These are phyloP conservation scores for Colletotrichum cuscutae DNA, from an alignment of 2,329 filamentous ascomycete genomes.

Conservation along the genomic window DNA sequence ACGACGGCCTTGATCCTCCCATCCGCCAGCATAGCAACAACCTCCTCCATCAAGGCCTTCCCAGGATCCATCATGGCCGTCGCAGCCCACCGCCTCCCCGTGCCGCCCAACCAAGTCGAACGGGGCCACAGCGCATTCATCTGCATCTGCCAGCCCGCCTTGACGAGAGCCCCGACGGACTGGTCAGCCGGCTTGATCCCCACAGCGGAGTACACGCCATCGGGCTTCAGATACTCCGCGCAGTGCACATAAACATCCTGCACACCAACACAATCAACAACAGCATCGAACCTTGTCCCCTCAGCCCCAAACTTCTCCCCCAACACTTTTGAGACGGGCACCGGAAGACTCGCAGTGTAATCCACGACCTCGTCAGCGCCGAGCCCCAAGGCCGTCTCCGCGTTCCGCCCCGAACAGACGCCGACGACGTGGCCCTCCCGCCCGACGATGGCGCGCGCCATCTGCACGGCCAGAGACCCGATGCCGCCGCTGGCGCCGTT, in stretches of 20 bases:
- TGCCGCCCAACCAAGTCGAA: constrained; percentile 48
- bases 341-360: not conserved
- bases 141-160: constrained; percentile 47
- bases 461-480: constrained; percentile 57
- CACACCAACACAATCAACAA: constrained; percentile 61
- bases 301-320: constrained; percentile 4
- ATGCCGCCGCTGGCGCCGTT: constrained; percentile 64
- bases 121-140: constrained; percentile 51
- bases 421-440: constrained; percentile 54
- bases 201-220: constrained; percentile 52
- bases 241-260: constrained; percentile 56
- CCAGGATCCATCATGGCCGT: constrained; percentile 48
- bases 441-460: constrained; percentile 50
- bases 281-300: constrained; percentile 49
- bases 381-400: constrained; percentile 54
- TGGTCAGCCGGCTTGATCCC: constrained; percentile 50
- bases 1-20: constrained; percentile 49
- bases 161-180: constrained; percentile 42
- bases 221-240: constrained; percentile 49
- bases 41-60: constrained; percentile 43
- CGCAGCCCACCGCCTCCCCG: constrained; percentile 47
- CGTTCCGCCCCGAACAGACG: constrained; percentile 59
- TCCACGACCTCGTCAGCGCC: constrained; percentile 59
- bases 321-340: not conserved
- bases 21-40: constrained; percentile 45